Conservation (phyloP, 805 yeast genomes). For the Candida sphagnicola region DNA sequence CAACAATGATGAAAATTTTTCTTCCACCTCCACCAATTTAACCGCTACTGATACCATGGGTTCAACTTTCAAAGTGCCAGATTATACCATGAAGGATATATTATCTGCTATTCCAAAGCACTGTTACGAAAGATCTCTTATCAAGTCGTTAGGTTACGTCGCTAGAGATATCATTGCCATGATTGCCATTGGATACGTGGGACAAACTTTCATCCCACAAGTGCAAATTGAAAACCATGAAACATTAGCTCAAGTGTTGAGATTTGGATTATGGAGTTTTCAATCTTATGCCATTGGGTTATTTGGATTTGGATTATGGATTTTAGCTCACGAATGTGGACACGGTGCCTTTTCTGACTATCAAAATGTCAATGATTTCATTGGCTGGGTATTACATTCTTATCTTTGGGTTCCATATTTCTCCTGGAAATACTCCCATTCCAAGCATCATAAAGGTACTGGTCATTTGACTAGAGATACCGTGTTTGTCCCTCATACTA, state of each 20-base stretch:
- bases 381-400: slow-evolving; percentile 61
- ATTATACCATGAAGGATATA: slow-evolving; percentile 55
- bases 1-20: slow-evolving; percentile 10
- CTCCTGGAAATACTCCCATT: slow-evolving; percentile 59
- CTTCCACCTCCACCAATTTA: slow-evolving; percentile 10
- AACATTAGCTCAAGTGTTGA: slow-evolving; percentile 15
- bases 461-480: slow-evolving; percentile 58
- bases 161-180: slow-evolving; percentile 48
- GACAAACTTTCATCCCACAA: slow-evolving; percentile 40
- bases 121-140: slow-evolving; percentile 53
- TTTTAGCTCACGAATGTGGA: slow-evolving; percentile 63
- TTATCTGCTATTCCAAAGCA: slow-evolving; percentile 56
- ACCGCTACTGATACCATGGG: slow-evolving; percentile 52
- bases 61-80: slow-evolving; percentile 56
- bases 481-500: slow-evolving; percentile 56
- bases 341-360: slow-evolving; percentile 60
- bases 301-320: slow-evolving; percentile 58
- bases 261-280: slow-evolving; percentile 41
- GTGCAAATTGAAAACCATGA: slow-evolving; percentile 22
- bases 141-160: slow-evolving; percentile 49
- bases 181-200: slow-evolving; percentile 39
- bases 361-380: slow-evolving; percentile 47
- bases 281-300: slow-evolving; percentile 41
- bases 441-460: slow-evolving; percentile 61
- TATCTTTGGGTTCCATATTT: slow-evolving; percentile 57